phyloP scores from a whole-genome alignment of 2,329 filamentous ascomycete genomes.

The Colletotrichum liriopes region DNA sequence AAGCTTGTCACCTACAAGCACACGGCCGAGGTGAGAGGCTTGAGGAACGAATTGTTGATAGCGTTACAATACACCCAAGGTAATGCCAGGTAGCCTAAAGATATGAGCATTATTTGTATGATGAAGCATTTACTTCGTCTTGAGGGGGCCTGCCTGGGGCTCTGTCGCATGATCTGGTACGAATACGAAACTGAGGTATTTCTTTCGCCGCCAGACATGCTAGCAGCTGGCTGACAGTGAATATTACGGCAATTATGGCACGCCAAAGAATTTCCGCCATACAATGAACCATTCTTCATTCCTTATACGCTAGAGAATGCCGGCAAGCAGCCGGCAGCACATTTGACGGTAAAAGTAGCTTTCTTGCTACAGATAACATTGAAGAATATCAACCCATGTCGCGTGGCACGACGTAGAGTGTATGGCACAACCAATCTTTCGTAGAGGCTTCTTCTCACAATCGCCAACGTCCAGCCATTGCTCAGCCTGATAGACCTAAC shows the following conservation, averaged over 20 bases:
- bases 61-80: not conserved
- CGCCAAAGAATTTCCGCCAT: too few species aligned
- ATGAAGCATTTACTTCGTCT: not conserved
- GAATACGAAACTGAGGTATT: too few species aligned
- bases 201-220: too few species aligned
- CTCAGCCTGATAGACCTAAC: not conserved
- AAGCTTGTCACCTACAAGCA: not conserved
- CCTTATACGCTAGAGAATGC: too few species aligned
- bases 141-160: not conserved
- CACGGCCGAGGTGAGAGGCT: not conserved
- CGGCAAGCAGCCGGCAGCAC: too few species aligned
- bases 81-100: not conserved
- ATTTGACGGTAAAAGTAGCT: too few species aligned
- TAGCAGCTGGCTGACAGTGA: too few species aligned
- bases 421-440: not conserved
- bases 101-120: not conserved
- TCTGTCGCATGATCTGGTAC: too few species aligned
- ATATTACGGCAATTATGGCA: too few species aligned
- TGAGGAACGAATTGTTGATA: accelerated
- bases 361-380: too few species aligned
- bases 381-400: too few species aligned
- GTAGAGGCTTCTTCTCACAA: not conserved
- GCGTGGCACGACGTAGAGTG: not conserved
- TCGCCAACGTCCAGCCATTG: not conserved
- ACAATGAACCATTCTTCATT: too few species aligned